Percentiles rank a stretch among this genome's conserved stretches.
These are phyloP conservation scores for Chaetomium sp. DNA, from an alignment of 2,329 filamentous ascomycete species.

Conservation along the genomic window DNA sequence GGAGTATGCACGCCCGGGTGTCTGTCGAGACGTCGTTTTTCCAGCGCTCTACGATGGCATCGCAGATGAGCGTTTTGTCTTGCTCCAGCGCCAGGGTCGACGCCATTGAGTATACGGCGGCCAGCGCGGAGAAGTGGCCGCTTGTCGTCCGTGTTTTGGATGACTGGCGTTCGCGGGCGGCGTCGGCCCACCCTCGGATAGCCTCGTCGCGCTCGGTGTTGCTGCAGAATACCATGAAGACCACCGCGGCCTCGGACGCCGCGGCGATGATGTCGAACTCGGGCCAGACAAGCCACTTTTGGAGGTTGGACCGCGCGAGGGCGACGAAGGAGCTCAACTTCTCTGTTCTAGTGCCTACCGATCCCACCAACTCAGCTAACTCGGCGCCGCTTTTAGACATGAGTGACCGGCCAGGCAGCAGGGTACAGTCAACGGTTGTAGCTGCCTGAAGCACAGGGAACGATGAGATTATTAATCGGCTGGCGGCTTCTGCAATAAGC, in stretches of 20 bases:
- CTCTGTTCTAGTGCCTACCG: conserved; percentile 16
- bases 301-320: conserved; percentile 42
- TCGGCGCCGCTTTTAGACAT: conserved; percentile 24
- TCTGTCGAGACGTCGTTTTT: conserved; percentile 52
- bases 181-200: conserved; percentile 51
- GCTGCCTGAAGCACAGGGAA: conserved; percentile 51
- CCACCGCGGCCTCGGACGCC: conserved; percentile 54
- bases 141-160: conserved; percentile 46
- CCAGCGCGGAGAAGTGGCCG: conserved; percentile 57
- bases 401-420: conserved; percentile 38
- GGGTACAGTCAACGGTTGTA: conserved; percentile 30
- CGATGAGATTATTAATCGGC: conserved; percentile 58
- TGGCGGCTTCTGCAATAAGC: conserved; percentile 63
- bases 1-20: conserved; percentile 57
- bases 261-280: conserved; percentile 55
- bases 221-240: conserved; percentile 51
- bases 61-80: conserved; percentile 43
- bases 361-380: conserved; percentile 26
- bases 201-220: conserved; percentile 42
- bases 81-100: conserved; percentile 25
- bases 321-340: conserved; percentile 22
- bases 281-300: conserved; percentile 52
- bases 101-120: conserved; percentile 51
- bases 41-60: conserved; percentile 58
- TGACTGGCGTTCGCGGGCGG: conserved; percentile 42